Percentiles rank a stretch among this genome's conserved stretches.
Evolutionary conservation across 768 basidiomycete species (phyloP).

Genomic region (Tricholoma matsutake): DNA sequence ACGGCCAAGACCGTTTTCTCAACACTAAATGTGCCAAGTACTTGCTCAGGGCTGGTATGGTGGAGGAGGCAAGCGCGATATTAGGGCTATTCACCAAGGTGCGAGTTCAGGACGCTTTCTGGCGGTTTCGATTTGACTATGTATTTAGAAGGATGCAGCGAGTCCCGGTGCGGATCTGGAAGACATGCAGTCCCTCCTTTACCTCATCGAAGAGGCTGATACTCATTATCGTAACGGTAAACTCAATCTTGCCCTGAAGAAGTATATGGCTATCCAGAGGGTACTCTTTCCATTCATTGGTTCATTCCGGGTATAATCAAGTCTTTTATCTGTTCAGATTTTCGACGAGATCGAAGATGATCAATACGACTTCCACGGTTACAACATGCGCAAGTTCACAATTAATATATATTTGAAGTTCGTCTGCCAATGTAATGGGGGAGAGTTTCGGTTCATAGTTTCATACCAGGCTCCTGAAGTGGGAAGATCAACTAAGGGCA

Average conservation of each 20-base stretch:
- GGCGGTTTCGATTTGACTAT: background rate
- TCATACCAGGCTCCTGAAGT: conserved; percentile 61
- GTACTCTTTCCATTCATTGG: conserved; percentile 35
- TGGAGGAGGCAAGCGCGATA: conserved; percentile 70
- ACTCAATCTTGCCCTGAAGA: conserved; percentile 78
- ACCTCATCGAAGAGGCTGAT: conserved; percentile 78
- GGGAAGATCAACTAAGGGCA: conserved; percentile 78
- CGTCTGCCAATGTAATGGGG: conserved; percentile 22
- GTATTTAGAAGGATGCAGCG: conserved; percentile 76
- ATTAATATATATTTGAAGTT: conserved; percentile 84
- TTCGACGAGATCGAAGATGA: conserved; percentile 91
- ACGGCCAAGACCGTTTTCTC: conserved; percentile 92
- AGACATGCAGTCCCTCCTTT: conserved; percentile 94
- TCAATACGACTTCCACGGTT: conserved; percentile 97
- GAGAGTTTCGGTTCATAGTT: conserved; percentile 1
- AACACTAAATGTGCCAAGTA: conserved; percentile 96
- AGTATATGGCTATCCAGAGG: conserved; percentile 73
- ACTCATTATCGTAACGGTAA: conserved; percentile 63
- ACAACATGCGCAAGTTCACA: conserved; percentile 86
- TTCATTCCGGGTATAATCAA: background rate
- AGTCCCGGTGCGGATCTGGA: conserved; percentile 78
- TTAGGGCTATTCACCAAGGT: conserved; percentile 93
- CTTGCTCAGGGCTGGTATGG: conserved; percentile 74
- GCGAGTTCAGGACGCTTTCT: conserved; percentile 13
- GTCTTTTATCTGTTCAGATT: conserved; percentile 38